Evolutionary conservation across 192 early-diverging fungal genomes (phyloP).

Genomic region (Entophlyctis luteolus): DNA sequence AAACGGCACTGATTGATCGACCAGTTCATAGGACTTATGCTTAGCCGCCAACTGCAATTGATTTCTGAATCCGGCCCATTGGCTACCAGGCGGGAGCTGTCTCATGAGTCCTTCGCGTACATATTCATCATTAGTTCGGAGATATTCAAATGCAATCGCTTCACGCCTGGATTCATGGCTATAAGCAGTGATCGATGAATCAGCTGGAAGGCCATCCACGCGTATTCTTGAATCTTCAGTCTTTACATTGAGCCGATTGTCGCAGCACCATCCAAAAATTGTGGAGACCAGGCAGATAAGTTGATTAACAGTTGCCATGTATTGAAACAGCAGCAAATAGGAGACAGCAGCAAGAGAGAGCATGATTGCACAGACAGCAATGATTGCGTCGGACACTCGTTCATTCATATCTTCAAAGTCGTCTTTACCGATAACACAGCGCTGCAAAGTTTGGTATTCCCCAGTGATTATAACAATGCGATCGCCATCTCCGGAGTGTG

Average conservation of each 20-base stretch:
- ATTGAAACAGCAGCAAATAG: conserved; percentile 10
- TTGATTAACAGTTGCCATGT: background rate
- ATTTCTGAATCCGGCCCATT: too few relatives aligned
- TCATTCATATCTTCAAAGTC: background rate
- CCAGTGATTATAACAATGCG: background rate
- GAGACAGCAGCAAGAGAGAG: background rate
- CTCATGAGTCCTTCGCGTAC: too few relatives aligned
- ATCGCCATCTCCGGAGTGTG: background rate
- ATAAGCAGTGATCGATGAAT: background rate
- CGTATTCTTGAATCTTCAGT: background rate
- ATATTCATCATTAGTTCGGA: too few relatives aligned
- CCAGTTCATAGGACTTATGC: too few relatives aligned
- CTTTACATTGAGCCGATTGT: conserved; percentile 11
- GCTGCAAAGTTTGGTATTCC: background rate
- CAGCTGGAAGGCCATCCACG: background rate
- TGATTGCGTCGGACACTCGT: background rate
- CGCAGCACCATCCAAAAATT: conserved; percentile 8
- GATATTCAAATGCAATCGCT: background rate
- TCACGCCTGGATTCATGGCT: background rate
- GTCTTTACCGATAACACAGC: conserved; percentile 5
- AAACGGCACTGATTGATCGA: too few relatives aligned
- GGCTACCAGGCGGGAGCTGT: too few relatives aligned
- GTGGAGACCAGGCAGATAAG: background rate
- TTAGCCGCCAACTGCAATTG: too few relatives aligned
- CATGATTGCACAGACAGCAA: background rate